A percentile compares a stretch with the other conserved stretches of the same genome.
Evolutionary conservation across 495 filamentous ascomycete genomes (phyloP).

Genomic region (Aspergillus nanangensis): DNA sequence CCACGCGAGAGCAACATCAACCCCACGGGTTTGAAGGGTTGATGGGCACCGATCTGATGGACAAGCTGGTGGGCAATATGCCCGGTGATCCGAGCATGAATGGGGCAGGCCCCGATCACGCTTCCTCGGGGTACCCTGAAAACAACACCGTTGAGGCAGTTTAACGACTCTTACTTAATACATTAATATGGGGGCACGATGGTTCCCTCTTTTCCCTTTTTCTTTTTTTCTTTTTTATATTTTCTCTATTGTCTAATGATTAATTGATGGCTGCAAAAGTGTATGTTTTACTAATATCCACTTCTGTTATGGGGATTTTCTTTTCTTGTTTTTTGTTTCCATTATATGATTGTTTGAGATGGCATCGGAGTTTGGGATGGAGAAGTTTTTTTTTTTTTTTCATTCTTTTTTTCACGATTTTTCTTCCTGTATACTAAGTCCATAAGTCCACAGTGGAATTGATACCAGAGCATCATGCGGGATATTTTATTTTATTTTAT

Average conservation of each 20-base stretch:
- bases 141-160: constrained; percentile 31
- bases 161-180: constrained; percentile 11
- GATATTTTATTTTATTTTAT: too few species aligned
- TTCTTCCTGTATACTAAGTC: too few species aligned
- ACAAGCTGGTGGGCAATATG: constrained; percentile 37
- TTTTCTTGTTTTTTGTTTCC: constrained; percentile 2
- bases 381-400: too few species aligned
- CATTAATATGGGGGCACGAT: neutral
- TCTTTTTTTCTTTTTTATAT: neutral
- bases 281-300: neutral
- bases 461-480: too few species aligned
- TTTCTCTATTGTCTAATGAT: neutral
- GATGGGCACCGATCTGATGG: constrained; percentile 36
- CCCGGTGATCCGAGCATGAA: constrained; percentile 33
- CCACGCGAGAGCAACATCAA: constrained; percentile 35
- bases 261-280: neutral
- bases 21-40: constrained; percentile 32
- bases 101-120: constrained; percentile 36
- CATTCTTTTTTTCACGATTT: too few species aligned
- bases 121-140: constrained; percentile 25
- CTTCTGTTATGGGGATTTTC: neutral
- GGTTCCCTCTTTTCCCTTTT: neutral
- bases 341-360: too few species aligned
- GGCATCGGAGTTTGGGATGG: too few species aligned
- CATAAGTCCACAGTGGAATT: too few species aligned